These are phyloP conservation scores for Yamadazyma spencermartinsiae DNA, from an alignment of 1,139 yeast species.

Conservation along the genomic window DNA sequence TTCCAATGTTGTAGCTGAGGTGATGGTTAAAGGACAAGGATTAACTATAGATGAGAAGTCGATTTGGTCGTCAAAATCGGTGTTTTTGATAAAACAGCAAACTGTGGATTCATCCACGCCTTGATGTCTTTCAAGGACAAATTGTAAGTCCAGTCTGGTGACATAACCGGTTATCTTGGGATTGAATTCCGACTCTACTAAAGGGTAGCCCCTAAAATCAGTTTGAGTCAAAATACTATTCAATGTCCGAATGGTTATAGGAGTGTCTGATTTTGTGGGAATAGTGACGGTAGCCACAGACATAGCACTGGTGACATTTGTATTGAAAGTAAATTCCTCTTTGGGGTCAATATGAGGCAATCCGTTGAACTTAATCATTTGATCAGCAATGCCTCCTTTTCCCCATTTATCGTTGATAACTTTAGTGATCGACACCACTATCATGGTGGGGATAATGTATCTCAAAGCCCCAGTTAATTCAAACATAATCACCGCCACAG, in stretches of 20 bases:
- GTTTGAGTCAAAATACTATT: conserved; percentile 39
- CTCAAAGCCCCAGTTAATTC: conserved; percentile 93
- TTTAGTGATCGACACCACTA: conserved; percentile 90
- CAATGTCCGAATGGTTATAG: conserved; percentile 36
- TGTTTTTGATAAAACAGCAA: conserved; percentile 21
- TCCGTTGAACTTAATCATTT: conserved; percentile 87
- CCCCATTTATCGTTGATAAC: conserved; percentile 76
- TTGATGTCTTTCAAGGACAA: conserved; percentile 19
- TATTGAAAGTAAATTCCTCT: conserved; percentile 60
- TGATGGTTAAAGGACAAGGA: conserved; percentile 63
- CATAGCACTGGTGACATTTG: conserved; percentile 68
- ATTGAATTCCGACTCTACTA: conserved; percentile 34
- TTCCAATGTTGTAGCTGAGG: conserved; percentile 57
- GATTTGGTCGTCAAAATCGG: conserved; percentile 10
- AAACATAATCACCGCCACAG: conserved; percentile 94
- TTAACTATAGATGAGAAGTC: conserved; percentile 51
- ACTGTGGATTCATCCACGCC: conserved; percentile 17
- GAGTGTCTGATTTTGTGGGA: conserved; percentile 32
- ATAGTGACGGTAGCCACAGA: conserved; percentile 51
- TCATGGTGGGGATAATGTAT: conserved; percentile 92
- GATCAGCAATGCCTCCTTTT: conserved; percentile 88
- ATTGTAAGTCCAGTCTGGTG: conserved; percentile 33
- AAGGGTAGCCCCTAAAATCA: conserved; percentile 56
- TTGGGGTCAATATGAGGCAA: conserved; percentile 80
- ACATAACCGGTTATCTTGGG: conserved; percentile 41